Evolutionary conservation across 2,329 filamentous ascomycete species (phyloP).

Genomic region (Epicoccum nigrum): DNA sequence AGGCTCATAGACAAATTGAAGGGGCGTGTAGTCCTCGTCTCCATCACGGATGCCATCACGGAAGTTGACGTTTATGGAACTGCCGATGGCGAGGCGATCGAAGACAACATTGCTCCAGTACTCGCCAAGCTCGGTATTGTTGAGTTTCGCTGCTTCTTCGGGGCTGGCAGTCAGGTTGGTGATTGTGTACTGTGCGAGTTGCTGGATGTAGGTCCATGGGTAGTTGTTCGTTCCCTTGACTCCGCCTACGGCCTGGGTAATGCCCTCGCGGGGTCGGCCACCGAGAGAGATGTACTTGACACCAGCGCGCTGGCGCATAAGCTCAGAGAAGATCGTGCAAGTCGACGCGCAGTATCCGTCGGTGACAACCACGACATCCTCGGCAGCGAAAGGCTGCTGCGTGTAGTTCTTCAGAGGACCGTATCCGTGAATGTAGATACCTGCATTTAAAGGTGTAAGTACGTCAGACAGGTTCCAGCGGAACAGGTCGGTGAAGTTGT

Average conservation of each 20-base stretch:
- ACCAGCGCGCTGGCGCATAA: conserved; percentile 59
- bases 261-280: conserved; percentile 60
- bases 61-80: conserved; percentile 45
- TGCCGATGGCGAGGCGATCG: conserved; percentile 35
- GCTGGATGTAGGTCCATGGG: conserved; percentile 42
- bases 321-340: conserved; percentile 63
- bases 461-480: conserved; percentile 57
- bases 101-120: conserved; percentile 43
- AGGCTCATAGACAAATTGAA: conserved; percentile 67
- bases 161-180: conserved; percentile 27
- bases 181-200: conserved; percentile 30
- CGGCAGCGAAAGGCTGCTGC: conserved; percentile 59
- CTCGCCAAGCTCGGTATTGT: conserved; percentile 39
- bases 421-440: conserved; percentile 44
- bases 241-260: conserved; percentile 66
- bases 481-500: conserved; percentile 63
- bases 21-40: conserved; percentile 52
- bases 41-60: conserved; percentile 52
- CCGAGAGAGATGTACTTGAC: conserved; percentile 66
- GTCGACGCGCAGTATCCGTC: conserved; percentile 64
- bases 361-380: conserved; percentile 63
- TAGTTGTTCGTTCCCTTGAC: conserved; percentile 61
- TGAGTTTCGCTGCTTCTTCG: conserved; percentile 36
- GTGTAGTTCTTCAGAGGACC: conserved; percentile 53
- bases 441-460: conserved; percentile 45